Evolutionary conservation across 495 filamentous ascomycete species (phyloP), one percentile per base, ranked within the genome.

Genomic region (Talaromyces wortmannii): DNA sequence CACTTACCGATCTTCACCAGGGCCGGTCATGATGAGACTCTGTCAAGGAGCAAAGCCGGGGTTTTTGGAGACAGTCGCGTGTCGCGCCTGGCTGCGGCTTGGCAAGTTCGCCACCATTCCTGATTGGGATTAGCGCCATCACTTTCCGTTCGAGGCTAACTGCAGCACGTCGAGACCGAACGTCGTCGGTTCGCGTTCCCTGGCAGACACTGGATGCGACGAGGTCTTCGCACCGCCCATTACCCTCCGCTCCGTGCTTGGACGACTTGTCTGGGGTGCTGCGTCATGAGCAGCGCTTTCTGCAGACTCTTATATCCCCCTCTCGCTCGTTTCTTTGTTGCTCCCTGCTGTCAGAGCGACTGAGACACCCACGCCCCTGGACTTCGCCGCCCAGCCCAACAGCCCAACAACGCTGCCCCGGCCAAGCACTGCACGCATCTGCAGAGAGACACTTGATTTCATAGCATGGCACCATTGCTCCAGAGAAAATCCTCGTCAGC

Each of bases 1-100:
- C 30, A 53, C 53, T 52, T 68, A 76, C 73, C 63, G 72, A 18
- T 69, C 67, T 11, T 74, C 72, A 48, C 63, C 61, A 30, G 62
- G 45, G 43, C 67, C 67, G 57, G 66, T 74, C 73, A 76, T 76
- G 0, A 29, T 67, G 46, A 36, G 45, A 36, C 32, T 36, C 15
- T 31, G 29, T 40, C 50, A 11, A 13, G 52, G 55, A 13, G 44
- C 15, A 49, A 18, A 50, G n/a, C n/a, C n/a, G n/a, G n/a, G n/a
- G n/a, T n/a, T n/a, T n/a, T n/a, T n/a, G n/a, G 48, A 36, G 36
- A 33, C 42, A 47, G 23, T 50, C 15, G 48, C 23, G 48, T 23
- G 48, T 31, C 18, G 48, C 17, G 48, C 12, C 17, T 3, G 15
- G 30, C 12, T 52, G 50, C 18, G 6, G 50, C 50, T 45, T 45